Evolutionary conservation across 495 filamentous ascomycete genomes (phyloP), one percentile per base, ranked within the genome.

Genomic region (Hyaloscypha variabilis): DNA sequence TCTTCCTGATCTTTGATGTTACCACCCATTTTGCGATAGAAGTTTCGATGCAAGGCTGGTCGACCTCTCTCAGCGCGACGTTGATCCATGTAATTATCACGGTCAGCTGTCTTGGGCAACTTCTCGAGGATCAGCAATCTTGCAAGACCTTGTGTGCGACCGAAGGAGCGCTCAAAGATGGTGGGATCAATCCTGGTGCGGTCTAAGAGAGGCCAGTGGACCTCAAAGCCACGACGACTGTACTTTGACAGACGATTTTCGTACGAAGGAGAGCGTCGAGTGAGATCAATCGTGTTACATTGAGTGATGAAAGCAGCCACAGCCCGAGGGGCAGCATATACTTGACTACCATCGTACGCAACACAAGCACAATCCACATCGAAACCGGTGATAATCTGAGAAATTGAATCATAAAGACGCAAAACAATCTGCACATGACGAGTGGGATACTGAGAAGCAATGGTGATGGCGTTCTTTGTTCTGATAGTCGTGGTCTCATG

Each of bases 161-260:
- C 78, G 62, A 94, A 94, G 58, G 87, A 91, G 56, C 91, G 77
- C 72, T 96, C 91, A 63, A 89, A 96, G 60, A 96, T 93, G 3
- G 91, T 92, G 10, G 91, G 91, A 69, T 96, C 91, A 55, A 96
- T 80, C 11, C 82, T 83, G 3, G 84, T 82, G 24, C 91, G 84
- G 60, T 94, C 89, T 25, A 96, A 79, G 26, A 84, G 78, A 0
- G 85, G 78, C 86, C 90, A 94, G 73, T 90, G 90, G 3, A 94
- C 83, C 71, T 96, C 91, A 62, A 96, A 96, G 3, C 90, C 90
- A 14, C 91, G 80, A 71, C 89, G 91, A 25, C 88, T 90, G 75
- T 94, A 96, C 73, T 96, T 96, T 4, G 90, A 91, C n/a, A 96
- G 81, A 10, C 91, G 88, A 66, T 90, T 94, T 70, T 96, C 91